phyloP scores from a whole-genome alignment of 2,329 filamentous ascomycete species.

The Thielaviopsis ethacetica region DNA sequence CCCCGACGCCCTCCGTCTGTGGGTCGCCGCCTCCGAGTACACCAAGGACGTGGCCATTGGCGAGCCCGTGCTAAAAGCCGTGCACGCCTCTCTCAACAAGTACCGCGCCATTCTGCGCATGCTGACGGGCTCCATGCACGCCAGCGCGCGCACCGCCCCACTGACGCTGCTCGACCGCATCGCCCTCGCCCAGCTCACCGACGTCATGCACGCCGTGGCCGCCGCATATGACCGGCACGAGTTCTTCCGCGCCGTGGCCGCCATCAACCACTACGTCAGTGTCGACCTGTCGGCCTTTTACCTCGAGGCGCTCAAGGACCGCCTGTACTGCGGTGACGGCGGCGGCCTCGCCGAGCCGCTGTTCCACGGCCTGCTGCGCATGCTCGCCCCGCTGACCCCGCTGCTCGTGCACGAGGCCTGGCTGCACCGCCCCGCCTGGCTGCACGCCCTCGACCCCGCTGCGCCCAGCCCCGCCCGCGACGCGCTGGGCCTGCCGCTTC shows the following conservation, averaged over 20 bases:
- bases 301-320: conserved; percentile 80
- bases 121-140: conserved; percentile 59
- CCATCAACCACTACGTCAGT: conserved; percentile 67
- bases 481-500: conserved; percentile 28
- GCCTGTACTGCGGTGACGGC: conserved; percentile 68
- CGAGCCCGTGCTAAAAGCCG: conserved; percentile 55
- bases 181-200: conserved; percentile 56
- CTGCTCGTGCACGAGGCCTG: conserved; percentile 78
- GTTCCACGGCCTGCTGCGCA: conserved; percentile 55
- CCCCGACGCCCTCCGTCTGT: conserved; percentile 72
- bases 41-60: conserved; percentile 76
- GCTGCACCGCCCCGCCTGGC: conserved; percentile 53
- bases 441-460: conserved; percentile 22
- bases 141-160: conserved; percentile 32
- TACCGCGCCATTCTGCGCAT: conserved; percentile 85
- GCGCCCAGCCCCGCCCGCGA: conserved; percentile 27
- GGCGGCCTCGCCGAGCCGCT: conserved; percentile 49
- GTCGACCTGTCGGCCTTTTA: conserved; percentile 85
- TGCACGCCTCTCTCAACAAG: conserved; percentile 66
- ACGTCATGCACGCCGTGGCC: conserved; percentile 48
- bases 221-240: conserved; percentile 54
- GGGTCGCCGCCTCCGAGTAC: conserved; percentile 86
- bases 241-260: conserved; percentile 61
- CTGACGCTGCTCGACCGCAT: conserved; percentile 53
- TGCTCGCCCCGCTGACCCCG: conserved; percentile 69